Evolutionary conservation across 2,329 filamentous ascomycete genomes (phyloP).

Genomic region (Seiridium unicorne): DNA sequence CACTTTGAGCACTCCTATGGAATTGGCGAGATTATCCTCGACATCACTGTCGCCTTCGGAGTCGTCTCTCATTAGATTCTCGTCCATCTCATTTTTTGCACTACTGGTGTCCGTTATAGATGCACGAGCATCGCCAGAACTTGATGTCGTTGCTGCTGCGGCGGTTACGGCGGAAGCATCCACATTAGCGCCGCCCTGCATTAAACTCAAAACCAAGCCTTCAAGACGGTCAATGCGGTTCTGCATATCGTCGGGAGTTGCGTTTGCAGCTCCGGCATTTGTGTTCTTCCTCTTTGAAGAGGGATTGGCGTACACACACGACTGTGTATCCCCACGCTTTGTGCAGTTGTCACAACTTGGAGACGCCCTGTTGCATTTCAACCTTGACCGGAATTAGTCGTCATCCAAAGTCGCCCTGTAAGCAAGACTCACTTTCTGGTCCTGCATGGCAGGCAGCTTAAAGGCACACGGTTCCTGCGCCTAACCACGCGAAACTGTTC

Average conservation of each 20-base stretch:
- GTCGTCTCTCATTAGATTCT: constrained; percentile 46
- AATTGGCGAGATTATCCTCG: constrained; percentile 67
- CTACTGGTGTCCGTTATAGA: constrained; percentile 44
- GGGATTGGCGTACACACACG: constrained; percentile 82
- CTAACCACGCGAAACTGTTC: constrained; percentile 84
- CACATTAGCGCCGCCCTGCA: constrained; percentile 74
- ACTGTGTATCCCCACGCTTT: constrained; percentile 76
- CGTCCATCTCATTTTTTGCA: constrained; percentile 51
- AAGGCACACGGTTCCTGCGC: constrained; percentile 85
- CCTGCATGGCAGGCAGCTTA: constrained; percentile 89
- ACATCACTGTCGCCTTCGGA: constrained; percentile 67
- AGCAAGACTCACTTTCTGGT: constrained; percentile 72
- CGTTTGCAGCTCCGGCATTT: constrained; percentile 48
- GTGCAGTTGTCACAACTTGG: constrained; percentile 89
- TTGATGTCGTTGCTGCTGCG: constrained; percentile 25
- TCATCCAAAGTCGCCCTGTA: background rate
- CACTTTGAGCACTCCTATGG: constrained; percentile 80
- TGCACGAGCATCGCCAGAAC: constrained; percentile 20
- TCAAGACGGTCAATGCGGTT: constrained; percentile 95
- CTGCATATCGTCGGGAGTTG: constrained; percentile 91
- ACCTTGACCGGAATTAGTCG: constrained; percentile 28
- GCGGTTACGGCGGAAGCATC: constrained; percentile 31
- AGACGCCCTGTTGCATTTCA: constrained; percentile 86
- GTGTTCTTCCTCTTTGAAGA: constrained; percentile 71
- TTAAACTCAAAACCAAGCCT: constrained; percentile 85